These are phyloP conservation scores for Eimeria acervulina DNA, from an alignment of 169 alveolate species.

Conservation along the genomic window DNA sequence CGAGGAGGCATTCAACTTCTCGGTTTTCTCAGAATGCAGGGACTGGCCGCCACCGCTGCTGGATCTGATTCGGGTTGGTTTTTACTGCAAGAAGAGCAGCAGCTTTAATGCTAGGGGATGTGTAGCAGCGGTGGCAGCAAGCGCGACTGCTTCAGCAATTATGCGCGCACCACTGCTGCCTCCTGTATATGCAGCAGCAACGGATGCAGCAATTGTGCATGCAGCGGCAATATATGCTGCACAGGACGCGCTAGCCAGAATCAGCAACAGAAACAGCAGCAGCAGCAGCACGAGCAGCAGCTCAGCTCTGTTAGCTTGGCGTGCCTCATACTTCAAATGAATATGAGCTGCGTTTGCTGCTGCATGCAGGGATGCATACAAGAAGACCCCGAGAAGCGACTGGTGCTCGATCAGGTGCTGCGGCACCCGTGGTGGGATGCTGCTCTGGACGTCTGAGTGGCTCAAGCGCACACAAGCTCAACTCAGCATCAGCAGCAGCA, in stretches of 20 bases:
- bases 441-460: background rate
- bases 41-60: slow-evolving; percentile 67
- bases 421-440: slow-evolving; percentile 73
- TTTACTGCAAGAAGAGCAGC: background rate
- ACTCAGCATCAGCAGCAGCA: no score
- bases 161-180: no score
- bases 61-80: slow-evolving; percentile 35
- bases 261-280: slow-evolving; percentile 12
- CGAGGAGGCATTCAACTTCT: background rate
- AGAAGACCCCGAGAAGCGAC: slow-evolving; percentile 42
- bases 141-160: background rate
- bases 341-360: background rate
- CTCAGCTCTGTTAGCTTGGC: background rate
- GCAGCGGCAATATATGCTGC: no score
- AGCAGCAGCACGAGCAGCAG: slow-evolving; percentile 1
- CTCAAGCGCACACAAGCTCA: background rate
- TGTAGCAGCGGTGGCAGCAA: no score
- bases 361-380: slow-evolving; percentile 63
- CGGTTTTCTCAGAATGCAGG: slow-evolving; percentile 51
- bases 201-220: background rate
- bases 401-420: slow-evolving; percentile 50
- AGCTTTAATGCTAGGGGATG: background rate
- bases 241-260: background rate
- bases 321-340: background rate
- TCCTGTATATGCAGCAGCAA: background rate